Conservation (phyloP, 352 stramenopile genomes). For the Saprolegnia diclina region DNA sequence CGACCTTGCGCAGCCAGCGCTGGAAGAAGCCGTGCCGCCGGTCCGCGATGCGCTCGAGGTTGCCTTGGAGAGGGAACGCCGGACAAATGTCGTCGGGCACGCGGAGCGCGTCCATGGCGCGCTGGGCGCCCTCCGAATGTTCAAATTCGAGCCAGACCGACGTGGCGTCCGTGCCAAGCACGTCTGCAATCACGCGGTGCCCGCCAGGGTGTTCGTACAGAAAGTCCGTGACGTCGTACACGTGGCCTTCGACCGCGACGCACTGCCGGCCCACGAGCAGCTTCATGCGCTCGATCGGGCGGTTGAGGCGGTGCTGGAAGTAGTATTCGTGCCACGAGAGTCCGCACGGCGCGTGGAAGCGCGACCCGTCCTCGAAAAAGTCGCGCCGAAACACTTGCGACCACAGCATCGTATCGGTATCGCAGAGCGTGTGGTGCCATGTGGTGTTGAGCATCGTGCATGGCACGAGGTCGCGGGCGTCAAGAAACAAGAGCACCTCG, state of each 20-base stretch:
- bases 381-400: slow-evolving; percentile 45
- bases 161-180: slow-evolving; percentile 59
- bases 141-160: slow-evolving; percentile 65
- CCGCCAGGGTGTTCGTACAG: slow-evolving; percentile 59
- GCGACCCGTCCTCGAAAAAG: slow-evolving; percentile 44
- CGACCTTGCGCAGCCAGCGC: slow-evolving; percentile 5
- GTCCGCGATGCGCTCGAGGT: slow-evolving; percentile 4
- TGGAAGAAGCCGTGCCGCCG: slow-evolving; percentile 14
- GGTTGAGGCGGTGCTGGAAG: slow-evolving; percentile 60
- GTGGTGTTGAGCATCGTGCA: slow-evolving; percentile 41
- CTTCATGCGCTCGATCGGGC: slow-evolving; percentile 53
- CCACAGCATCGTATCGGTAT: slow-evolving; percentile 44
- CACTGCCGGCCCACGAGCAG: slow-evolving; percentile 50
- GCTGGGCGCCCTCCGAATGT: slow-evolving; percentile 55
- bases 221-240: slow-evolving; percentile 69
- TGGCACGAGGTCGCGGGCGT: slow-evolving; percentile 39
- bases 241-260: slow-evolving; percentile 50
- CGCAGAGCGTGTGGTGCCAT: slow-evolving; percentile 36
- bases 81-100: slow-evolving; percentile 35
- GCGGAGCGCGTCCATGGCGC: slow-evolving; percentile 56
- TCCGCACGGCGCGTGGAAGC: slow-evolving; percentile 47
- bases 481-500: slow-evolving; percentile 51
- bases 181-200: slow-evolving; percentile 64
- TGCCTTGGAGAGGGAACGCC: neutral
- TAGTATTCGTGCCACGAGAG: slow-evolving; percentile 64